Conservation (phyloP, 441 rosid species). For the Mallotus japonicus region DNA sequence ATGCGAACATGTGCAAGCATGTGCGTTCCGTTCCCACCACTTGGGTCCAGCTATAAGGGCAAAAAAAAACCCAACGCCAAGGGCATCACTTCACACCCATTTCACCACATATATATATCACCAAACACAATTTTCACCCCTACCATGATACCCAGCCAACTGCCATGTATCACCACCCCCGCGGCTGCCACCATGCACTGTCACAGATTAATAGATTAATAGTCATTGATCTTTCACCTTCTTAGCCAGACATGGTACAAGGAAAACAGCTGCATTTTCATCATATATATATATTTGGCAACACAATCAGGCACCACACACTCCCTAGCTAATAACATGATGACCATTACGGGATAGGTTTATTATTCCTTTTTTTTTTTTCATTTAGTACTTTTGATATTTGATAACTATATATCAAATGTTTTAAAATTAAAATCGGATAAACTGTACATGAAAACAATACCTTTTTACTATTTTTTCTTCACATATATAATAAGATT, state of each 20-base stretch:
- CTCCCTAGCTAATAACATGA: background rate
- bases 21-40: constrained; percentile 47
- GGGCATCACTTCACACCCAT: background rate
- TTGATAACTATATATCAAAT: too few species aligned
- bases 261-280: background rate
- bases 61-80: background rate
- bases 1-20: constrained; percentile 26
- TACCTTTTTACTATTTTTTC: too few species aligned
- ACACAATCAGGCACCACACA: background rate
- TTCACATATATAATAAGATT: too few species aligned
- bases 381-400: too few species aligned
- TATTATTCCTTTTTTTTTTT: too few species aligned
- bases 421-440: too few species aligned
- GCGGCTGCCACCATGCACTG: too few species aligned
- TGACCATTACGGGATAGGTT: background rate
- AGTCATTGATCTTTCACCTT: background rate
- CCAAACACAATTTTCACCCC: background rate
- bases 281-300: background rate
- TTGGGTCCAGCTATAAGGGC: constrained; percentile 8
- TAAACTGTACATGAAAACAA: too few species aligned
- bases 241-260: background rate
- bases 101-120: background rate
- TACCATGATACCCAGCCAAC: too few species aligned
- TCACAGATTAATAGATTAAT: too few species aligned
- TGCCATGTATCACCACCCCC: too few species aligned